Base-by-base conservation (phyloP, 148 eudicot species). In the Diospyros kaki region DNA sequence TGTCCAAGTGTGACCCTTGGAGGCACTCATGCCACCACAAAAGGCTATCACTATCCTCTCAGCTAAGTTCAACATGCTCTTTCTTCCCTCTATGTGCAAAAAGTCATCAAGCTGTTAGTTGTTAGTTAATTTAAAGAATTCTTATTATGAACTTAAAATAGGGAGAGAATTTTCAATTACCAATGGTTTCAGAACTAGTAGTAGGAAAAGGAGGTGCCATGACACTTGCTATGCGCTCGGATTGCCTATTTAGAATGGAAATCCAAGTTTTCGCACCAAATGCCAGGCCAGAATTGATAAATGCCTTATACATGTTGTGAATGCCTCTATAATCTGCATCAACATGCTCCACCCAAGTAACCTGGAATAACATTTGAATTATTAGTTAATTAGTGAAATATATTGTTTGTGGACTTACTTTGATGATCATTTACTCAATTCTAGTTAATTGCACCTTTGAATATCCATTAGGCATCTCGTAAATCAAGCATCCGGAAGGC, bases 291-390 rank as follows among this genome's bases (percentile, higher is more conserved):
- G 87, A 70, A 51, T 55, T 71, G 5, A 84, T 71, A 12, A 84
- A 44, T 10, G 78, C 79, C 75, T 68, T 82, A 65, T 70, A 81
- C n/a, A 82, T 52, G 69, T 58, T 64, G 48, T 74, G 84, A 68
- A 79, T 75, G 11, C 53, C 81, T 45, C 77, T 52, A 50, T 79
- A 79, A 4, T 81, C 83, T 6, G 84, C 61, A 55, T 84, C 89
- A 12, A 80, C 87, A 55, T 86, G 89, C 63, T 86, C 89, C 44
- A 86, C 76, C 89, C 89, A 86, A 13, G 81, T 86, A 40, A 86
- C 85, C 89, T 86, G 64, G 7, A 71, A 28, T 28, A 28, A 28
- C 28, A 28, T 28, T 28, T 28, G 28, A 28, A 28, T 28, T 28
- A 0, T 0, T 28, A 28, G 28, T 28, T 28, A 28, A 28, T 28